These are phyloP conservation scores for Trametes gibbosa DNA, from an alignment of 768 basidiomycete genomes.

Conservation along the genomic window DNA sequence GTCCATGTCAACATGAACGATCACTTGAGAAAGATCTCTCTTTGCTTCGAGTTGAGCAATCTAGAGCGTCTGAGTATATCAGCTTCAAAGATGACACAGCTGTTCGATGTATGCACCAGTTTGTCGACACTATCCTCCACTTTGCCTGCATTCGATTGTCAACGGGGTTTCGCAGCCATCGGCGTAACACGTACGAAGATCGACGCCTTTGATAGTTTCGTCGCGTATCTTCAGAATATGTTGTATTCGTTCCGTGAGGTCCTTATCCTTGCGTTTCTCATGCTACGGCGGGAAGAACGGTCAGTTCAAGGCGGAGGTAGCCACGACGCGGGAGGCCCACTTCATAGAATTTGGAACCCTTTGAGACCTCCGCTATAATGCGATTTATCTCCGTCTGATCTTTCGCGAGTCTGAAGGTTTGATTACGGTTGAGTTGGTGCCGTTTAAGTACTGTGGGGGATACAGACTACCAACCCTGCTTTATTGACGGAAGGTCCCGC, in stretches of 20 bases:
- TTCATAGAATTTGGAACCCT: conserved; percentile 92
- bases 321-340: conserved; percentile 33
- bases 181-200: conserved; percentile 45
- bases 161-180: background rate
- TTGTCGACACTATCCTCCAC: conserved; percentile 69
- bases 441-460: background rate
- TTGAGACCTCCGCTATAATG: conserved; percentile 86
- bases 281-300: conserved; percentile 46
- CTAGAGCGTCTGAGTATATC: conserved; percentile 31
- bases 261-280: conserved; percentile 87
- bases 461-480: conserved; percentile 59
- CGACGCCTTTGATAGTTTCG: conserved; percentile 50
- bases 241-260: conserved; percentile 73
- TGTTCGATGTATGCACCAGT: conserved; percentile 48
- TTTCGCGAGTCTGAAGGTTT: conserved; percentile 48
- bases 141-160: conserved; percentile 32
- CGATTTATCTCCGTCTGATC: conserved; percentile 85
- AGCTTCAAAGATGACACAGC: background rate
- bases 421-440: background rate
- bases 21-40: conserved; percentile 76
- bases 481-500: conserved; percentile 89
- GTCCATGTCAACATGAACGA: conserved; percentile 97
- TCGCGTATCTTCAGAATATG: conserved; percentile 66
- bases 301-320: background rate
- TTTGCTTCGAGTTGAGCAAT: conserved; percentile 68